Base-by-base conservation (phyloP, 495 filamentous ascomycete genomes). In the Opeltia flavorubescens region DNA sequence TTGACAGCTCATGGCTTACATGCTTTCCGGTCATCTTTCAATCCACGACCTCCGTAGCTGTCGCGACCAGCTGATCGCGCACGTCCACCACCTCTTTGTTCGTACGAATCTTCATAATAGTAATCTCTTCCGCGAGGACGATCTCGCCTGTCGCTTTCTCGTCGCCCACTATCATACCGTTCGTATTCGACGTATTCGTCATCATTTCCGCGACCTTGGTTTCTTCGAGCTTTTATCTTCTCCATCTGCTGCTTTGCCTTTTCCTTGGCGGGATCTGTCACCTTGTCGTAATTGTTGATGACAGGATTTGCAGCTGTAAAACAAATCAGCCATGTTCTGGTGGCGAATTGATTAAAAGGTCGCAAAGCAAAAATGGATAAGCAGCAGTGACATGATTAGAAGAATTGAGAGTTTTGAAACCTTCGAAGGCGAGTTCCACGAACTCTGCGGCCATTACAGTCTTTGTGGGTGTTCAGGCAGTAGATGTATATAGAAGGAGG, bases 131-230 rank as follows among this genome's bases (percentile, higher is more conserved):
- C 44, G 1, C 44, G 48, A 3, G 44, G 33, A 18, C 51, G 38
- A 36, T 43, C 34, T 12, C 28, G 33, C 2, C 43, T 47, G 38
- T 52, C 51, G 1, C 45, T 49, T 26, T 50, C 47, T 11, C 47
- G 54, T 30, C 34, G 29, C 6, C 44, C 29, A 23, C 36, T 44
- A 11, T 28, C 43, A 18, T 52, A 28, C 2, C 31, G 28, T 4
- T 56, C 44, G 40, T 50, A 18, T 17, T 55, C 44, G 25, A 55
- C 47, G 28, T 52, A 45, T 7, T 52, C 52, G 27, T 51, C 48
- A 28, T 62, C 60, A 11, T 49, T 51, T 24, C 54, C 51, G 46
- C 51, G 54, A 35, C 66, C 60, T n/a, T 52, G 47, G 41, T 41
- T 20, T 5, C 48, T 30, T 46, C 45, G 47, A 20, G 41, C 46